These are phyloP conservation scores for Neocallimastix lanati DNA, from an alignment of 192 early-diverging fungal species.

Conservation along the genomic window DNA sequence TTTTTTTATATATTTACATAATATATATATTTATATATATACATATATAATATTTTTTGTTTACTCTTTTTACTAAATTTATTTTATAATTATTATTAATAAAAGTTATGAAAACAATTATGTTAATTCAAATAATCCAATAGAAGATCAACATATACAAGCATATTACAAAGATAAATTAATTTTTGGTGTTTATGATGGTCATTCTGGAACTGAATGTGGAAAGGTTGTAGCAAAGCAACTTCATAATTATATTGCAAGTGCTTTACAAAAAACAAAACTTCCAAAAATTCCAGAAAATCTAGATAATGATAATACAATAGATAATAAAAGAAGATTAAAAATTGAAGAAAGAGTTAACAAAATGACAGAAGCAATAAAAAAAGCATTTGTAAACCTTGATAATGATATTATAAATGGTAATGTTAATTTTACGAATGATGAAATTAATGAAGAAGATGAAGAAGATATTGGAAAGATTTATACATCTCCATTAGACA, in stretches of 20 bases:
- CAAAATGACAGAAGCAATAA: background rate
- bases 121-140: background rate
- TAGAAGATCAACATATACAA: background rate
- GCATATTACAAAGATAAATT: background rate
- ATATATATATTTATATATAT: no score
- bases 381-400: background rate
- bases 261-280: background rate
- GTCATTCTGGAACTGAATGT: background rate
- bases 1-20: no score
- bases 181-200: conserved; percentile 1
- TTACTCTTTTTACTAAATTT: background rate
- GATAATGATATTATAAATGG: background rate
- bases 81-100: background rate
- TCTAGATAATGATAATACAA: background rate
- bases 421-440: background rate
- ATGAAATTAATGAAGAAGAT: background rate
- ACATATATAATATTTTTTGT: no score
- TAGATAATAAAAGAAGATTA: background rate
- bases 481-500: background rate
- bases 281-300: background rate
- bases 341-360: background rate
- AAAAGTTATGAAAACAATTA: background rate
- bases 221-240: background rate
- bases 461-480: background rate
- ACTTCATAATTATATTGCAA: background rate